Evolutionary conservation across 805 yeast species (phyloP), one percentile per base, ranked within the genome.

Genomic region (Lipomyces orientalis): DNA sequence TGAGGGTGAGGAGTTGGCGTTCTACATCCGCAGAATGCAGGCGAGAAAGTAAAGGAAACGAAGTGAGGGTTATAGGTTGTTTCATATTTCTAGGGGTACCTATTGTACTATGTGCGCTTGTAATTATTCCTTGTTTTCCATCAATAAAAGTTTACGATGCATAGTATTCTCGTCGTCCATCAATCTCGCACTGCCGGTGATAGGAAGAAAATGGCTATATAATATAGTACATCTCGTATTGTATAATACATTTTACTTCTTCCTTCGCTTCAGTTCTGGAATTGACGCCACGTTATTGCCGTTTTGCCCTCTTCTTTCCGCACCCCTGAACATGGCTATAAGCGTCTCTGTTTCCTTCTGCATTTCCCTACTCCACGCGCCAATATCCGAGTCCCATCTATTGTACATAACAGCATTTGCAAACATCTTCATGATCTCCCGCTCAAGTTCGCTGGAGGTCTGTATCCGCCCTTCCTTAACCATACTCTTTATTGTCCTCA

Each of bases 1-100:
- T 84, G 99, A 95, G 89, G 99, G 99, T 87, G 99, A 95, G 84
- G 99, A 95, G 88, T 92, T 95, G 85, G 98, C 98, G 84, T 95
- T 95, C 97, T 95, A 95, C 97, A 90, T 95, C 85, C 93, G 97
- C 90, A 94, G 97, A 92, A 88, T 95, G 86, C 89, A 97, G 84
- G 96, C 97, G 83, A 94, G 95, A 93, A 95, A 94, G 90, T 94
- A 93, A 89, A 79, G 58, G 46, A 43, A n/a, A 9, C 19, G 16
- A 43, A 43, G n/a, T 60, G 37, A 12, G 12, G 46, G 16, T 31
- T 52, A 29, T 4, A 39, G 66, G 49, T 62, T 62, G 57, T 60
- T 61, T 65, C 64, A 60, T 60, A 54, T 64, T 31, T 54, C n/a
- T 52, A 55, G 22, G 34, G 57, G 25, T 31, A 52, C 57, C 33